These are phyloP conservation scores for Fusarium sp. DNA, from an alignment of 2,329 filamentous ascomycete species.

Conservation along the genomic window DNA sequence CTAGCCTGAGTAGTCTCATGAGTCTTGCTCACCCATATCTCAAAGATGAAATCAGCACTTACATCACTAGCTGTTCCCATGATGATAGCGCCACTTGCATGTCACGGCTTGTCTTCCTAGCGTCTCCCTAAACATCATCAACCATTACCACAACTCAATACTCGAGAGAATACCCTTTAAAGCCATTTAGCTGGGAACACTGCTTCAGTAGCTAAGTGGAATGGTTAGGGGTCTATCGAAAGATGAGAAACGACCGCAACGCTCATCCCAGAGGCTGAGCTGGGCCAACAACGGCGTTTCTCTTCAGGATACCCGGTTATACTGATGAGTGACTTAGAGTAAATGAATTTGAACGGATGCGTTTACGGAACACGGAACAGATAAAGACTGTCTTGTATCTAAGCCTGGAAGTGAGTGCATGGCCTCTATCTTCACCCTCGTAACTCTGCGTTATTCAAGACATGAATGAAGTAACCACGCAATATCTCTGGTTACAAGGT, in stretches of 20 bases:
- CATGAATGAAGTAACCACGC: no score
- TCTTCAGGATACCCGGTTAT: background rate
- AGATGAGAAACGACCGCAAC: no score
- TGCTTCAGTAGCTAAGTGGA: background rate
- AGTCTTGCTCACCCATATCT: background rate
- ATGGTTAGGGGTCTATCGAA: no score
- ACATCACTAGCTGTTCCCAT: background rate
- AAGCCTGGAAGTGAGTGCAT: background rate
- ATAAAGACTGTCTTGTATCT: background rate
- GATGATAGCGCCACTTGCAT: background rate
- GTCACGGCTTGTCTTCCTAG: background rate
- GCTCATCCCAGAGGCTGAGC: background rate
- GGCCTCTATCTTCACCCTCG: background rate
- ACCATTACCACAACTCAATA: background rate
- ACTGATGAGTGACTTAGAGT: background rate
- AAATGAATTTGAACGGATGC: no score
- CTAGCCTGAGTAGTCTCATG: background rate
- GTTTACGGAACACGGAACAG: no score
- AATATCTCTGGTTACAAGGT: background rate
- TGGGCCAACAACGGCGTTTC: background rate
- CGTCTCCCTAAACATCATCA: background rate
- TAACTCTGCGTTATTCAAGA: background rate
- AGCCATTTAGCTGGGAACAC: rapidly evolving
- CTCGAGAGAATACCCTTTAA: background rate
- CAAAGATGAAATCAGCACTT: background rate